phyloP scores from a whole-genome alignment of 169 alveolate species.

The Toxoplasma gondii region DNA sequence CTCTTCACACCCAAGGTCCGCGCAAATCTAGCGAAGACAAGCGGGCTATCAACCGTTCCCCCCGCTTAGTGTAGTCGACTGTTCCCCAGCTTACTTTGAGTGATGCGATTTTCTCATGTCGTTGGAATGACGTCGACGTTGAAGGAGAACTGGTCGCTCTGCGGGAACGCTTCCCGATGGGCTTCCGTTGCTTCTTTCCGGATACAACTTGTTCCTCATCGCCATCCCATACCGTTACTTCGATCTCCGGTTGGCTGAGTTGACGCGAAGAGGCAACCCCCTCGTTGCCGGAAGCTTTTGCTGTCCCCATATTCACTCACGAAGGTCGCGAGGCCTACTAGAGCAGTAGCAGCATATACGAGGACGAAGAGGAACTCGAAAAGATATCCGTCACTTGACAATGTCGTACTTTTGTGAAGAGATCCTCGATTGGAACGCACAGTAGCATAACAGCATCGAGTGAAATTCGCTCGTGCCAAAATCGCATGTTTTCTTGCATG shows the following conservation, averaged over 20 bases:
- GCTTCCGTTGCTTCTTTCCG: not conserved
- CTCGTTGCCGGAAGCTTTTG: not conserved
- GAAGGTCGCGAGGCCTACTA: not conserved
- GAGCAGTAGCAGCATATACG: too few relatives aligned
- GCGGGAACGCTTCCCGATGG: not conserved
- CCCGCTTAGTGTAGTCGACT: too few relatives aligned
- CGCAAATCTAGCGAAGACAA: too few relatives aligned
- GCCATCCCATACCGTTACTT: slow-evolving; percentile 18
- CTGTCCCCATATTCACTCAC: not conserved
- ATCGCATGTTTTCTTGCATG: too few relatives aligned
- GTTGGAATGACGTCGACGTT: not conserved
- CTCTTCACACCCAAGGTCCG: too few relatives aligned
- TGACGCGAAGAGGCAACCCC: not conserved
- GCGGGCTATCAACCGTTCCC: too few relatives aligned
- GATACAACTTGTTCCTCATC: not conserved
- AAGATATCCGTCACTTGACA: too few relatives aligned
- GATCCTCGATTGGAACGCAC: too few relatives aligned
- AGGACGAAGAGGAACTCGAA: too few relatives aligned
- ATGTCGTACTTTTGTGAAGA: too few relatives aligned
- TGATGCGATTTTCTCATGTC: not conserved
- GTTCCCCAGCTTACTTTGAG: not conserved
- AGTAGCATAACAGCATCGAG: too few relatives aligned
- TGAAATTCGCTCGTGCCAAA: too few relatives aligned
- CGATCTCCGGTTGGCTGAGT: not conserved
- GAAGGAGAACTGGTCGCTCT: not conserved